These are phyloP conservation scores for Leccinum subspadiceum DNA, from an alignment of 1,284 basidiomycete species.

Conservation along the genomic window DNA sequence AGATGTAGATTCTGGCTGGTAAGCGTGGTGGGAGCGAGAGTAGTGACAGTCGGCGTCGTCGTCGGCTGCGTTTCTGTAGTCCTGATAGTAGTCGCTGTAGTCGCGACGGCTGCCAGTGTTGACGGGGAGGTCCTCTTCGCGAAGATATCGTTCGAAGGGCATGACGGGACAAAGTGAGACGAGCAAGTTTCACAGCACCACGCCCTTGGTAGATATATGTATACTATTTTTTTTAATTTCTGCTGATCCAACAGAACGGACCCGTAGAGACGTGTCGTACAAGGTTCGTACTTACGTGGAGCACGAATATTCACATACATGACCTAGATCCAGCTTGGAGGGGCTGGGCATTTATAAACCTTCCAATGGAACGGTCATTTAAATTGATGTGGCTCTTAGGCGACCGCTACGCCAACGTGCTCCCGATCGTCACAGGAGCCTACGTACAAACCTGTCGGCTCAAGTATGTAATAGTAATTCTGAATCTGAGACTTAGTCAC, in stretches of 20 bases:
- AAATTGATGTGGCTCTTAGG: conserved; percentile 19
- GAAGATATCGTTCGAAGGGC: conserved; percentile 42
- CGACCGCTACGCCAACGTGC: conserved; percentile 23
- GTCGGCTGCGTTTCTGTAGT: conserved; percentile 9
- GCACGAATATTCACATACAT: background rate
- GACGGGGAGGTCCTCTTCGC: conserved; percentile 15
- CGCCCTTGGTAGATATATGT: background rate
- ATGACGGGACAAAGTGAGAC: conserved; percentile 18
- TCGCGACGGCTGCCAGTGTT: conserved; percentile 2
- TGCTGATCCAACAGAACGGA: conserved; percentile 15
- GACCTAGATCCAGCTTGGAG: conserved; percentile 18
- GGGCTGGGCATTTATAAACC: conserved; percentile 4
- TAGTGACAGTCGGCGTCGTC: conserved; percentile 15
- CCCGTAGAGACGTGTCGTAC: conserved; percentile 11
- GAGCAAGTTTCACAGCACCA: background rate
- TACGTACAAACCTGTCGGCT: conserved; percentile 24
- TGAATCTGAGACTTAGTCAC: background rate
- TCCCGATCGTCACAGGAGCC: conserved; percentile 27
- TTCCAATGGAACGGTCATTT: conserved; percentile 16
- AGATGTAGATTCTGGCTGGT: conserved; percentile 4
- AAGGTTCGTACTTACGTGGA: background rate
- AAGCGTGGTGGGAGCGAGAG: background rate
- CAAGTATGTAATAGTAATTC: conserved; percentile 24
- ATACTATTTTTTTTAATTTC: conserved; percentile 2
- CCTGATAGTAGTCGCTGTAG: conserved; percentile 17